Evolutionary conservation across 345 rosid genomes (phyloP).

Genomic region (Gossypium herbaceum): DNA sequence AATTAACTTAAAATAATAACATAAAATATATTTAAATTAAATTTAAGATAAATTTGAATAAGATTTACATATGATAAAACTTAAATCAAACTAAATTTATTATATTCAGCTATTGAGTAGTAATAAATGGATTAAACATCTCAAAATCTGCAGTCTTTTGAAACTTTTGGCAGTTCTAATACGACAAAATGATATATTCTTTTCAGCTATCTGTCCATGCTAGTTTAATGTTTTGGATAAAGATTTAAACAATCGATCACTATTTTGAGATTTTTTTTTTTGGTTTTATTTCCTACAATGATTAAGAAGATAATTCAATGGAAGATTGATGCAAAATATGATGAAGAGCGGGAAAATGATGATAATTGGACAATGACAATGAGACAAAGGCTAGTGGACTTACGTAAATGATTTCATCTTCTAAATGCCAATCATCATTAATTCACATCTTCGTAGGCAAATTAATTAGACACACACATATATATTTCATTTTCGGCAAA

Average conservation of each 20-base stretch:
- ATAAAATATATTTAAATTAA: no score
- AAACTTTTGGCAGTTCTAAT: neutral
- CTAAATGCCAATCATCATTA: constrained; percentile 24
- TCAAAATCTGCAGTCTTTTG: neutral
- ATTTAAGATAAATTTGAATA: no score
- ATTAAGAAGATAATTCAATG: neutral
- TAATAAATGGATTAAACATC: no score
- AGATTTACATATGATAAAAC: no score
- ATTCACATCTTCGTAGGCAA: neutral
- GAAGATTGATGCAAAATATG: neutral
- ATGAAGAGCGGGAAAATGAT: neutral
- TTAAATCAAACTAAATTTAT: no score
- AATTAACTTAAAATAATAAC: no score
- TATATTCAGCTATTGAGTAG: no score
- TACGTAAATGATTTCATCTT: neutral
- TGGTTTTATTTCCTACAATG: neutral
- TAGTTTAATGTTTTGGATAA: neutral
- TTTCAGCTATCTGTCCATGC: neutral
- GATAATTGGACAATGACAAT: neutral
- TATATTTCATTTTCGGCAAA: no score
- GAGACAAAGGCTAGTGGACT: constrained; percentile 7
- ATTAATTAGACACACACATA: no score
- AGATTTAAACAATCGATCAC: no score
- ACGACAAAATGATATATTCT: no score
- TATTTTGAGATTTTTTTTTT: no score